Evolutionary conservation across 192 early-diverging fungal genomes (phyloP).

Genomic region (Coemansia sp.): DNA sequence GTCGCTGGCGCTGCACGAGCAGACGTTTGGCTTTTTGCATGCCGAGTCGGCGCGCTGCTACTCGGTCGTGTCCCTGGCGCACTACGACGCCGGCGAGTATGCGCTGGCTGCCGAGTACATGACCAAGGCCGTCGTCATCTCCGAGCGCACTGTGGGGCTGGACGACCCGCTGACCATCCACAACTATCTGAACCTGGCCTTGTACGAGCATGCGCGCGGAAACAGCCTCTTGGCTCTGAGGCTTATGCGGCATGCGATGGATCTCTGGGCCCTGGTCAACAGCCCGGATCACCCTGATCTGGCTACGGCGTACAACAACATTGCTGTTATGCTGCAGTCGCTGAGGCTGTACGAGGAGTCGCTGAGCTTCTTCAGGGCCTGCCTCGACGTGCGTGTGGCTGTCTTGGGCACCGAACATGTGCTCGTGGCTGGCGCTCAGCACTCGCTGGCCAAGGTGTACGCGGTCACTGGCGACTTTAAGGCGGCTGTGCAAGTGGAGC

Average conservation of each 20-base stretch:
- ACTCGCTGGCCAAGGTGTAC: conserved; percentile 75
- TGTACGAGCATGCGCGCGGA: conserved; percentile 83
- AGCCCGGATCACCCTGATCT: conserved; percentile 78
- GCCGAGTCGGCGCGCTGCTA: conserved; percentile 86
- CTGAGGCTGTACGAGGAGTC: conserved; percentile 60
- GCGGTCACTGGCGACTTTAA: conserved; percentile 71
- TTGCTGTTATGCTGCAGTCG: conserved; percentile 75
- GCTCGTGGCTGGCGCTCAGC: conserved; percentile 65
- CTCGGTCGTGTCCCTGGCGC: conserved; percentile 75
- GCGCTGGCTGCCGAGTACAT: conserved; percentile 58
- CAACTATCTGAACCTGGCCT: conserved; percentile 87
- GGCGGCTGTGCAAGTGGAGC: conserved; percentile 70
- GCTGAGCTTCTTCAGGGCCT: conserved; percentile 69
- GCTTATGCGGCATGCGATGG: conserved; percentile 79
- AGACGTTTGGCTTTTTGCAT: conserved; percentile 90
- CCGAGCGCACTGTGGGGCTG: conserved; percentile 81
- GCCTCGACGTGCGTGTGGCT: conserved; percentile 62
- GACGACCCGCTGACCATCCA: conserved; percentile 84
- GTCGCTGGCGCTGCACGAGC: conserved; percentile 85
- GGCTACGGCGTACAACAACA: conserved; percentile 69
- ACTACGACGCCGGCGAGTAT: conserved; percentile 74
- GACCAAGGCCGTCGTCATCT: conserved; percentile 79
- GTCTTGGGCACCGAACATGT: conserved; percentile 71
- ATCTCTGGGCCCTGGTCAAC: conserved; percentile 77
- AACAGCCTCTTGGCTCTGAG: conserved; percentile 66